phyloP scores from a whole-genome alignment of 345 rosid genomes.

The Hypericum androsaemum region DNA sequence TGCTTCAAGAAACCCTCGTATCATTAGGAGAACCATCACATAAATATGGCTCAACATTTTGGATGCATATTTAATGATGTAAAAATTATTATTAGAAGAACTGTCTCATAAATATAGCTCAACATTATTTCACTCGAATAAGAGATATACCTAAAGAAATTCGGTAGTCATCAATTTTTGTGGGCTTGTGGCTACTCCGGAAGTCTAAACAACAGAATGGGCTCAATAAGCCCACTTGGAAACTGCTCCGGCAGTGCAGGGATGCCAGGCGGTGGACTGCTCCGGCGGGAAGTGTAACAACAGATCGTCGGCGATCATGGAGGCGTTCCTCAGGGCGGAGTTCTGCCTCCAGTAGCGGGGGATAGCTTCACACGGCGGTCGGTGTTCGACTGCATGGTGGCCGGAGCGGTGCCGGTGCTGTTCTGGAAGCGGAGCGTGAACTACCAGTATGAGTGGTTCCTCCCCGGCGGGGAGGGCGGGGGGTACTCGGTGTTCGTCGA shows the following conservation, averaged over 20 bases:
- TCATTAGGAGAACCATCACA: slow-evolving; percentile 89
- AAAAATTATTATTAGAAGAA: no score
- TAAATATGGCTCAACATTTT: no score
- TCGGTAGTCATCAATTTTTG: no score
- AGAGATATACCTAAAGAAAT: no score
- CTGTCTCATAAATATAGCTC: no score
- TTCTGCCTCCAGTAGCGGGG: slow-evolving; percentile 84
- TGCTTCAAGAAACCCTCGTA: slow-evolving; percentile 83
- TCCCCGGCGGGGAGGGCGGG: slow-evolving; percentile 50
- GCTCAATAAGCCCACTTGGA: no score
- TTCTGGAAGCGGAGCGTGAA: slow-evolving; percentile 89
- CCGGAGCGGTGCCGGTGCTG: slow-evolving; percentile 91
- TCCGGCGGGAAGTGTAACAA: no score
- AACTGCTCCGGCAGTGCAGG: slow-evolving; percentile 64
- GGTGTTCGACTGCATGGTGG: slow-evolving; percentile 86
- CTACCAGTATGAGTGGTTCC: slow-evolving; percentile 82
- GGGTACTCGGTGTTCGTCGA: slow-evolving; percentile 81
- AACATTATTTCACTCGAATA: no score
- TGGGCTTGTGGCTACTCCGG: no score
- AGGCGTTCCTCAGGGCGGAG: slow-evolving; percentile 64
- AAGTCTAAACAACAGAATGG: no score
- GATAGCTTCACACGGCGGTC: slow-evolving; percentile 93
- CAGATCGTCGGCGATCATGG: slow-evolving; percentile 63
- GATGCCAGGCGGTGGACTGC: no score
- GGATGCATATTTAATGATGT: no score